phyloP scores from a whole-genome alignment of 169 alveolate species.

The Cryptosporidium ryanae region DNA sequence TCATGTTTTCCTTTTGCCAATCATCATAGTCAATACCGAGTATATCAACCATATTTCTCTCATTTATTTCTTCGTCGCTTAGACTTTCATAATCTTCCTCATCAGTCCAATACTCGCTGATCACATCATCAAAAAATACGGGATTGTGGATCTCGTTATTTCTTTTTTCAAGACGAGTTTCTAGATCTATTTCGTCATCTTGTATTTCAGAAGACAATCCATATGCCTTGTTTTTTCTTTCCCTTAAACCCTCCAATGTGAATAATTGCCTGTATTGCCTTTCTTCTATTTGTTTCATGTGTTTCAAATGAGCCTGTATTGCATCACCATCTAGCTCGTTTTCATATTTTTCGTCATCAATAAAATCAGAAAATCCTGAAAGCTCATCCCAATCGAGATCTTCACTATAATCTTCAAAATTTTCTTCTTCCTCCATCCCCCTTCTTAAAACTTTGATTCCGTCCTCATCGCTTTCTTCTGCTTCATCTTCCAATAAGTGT shows the following conservation, averaged over 20 bases:
- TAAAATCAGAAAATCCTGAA: constrained; percentile 61
- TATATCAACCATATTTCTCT: constrained; percentile 24
- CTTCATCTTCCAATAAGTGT: constrained; percentile 62
- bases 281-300: constrained; percentile 58
- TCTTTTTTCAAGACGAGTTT: constrained; percentile 49
- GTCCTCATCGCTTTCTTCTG: constrained; percentile 72
- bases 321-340: constrained; percentile 59
- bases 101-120: constrained; percentile 74
- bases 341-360: constrained; percentile 41
- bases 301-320: constrained; percentile 66
- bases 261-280: constrained; percentile 57
- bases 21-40: constrained; percentile 53
- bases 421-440: constrained; percentile 20
- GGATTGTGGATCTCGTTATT: constrained; percentile 45
- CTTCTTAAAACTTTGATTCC: constrained; percentile 1
- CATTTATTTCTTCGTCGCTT: constrained; percentile 56
- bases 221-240: constrained; percentile 51
- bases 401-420: constrained; percentile 25
- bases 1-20: constrained; percentile 19
- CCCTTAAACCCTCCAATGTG: constrained; percentile 64
- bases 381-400: constrained; percentile 70
- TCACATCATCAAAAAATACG: constrained; percentile 44
- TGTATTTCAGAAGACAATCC: background rate
- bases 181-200: constrained; percentile 52
- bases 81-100: constrained; percentile 27